Percentiles rank a stretch among this genome's conserved stretches.
Conservation (phyloP, 352 stramenopile species). For the Thraustotheca clavata region DNA sequence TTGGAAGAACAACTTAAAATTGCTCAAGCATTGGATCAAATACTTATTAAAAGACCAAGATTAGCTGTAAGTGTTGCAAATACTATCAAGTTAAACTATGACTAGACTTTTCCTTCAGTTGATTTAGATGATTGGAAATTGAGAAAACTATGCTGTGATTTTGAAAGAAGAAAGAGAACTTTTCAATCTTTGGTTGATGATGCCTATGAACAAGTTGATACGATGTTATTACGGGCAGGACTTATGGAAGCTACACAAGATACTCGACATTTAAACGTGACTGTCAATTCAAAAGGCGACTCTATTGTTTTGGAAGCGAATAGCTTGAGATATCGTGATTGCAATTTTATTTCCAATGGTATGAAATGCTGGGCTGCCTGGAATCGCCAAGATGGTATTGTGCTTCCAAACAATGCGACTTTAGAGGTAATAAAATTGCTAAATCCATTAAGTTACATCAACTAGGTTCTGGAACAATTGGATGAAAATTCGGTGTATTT, state of each 20-base stretch:
- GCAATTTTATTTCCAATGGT: constrained; percentile 9
- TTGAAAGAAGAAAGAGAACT: background rate
- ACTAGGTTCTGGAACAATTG: background rate
- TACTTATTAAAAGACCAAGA: background rate
- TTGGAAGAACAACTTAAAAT: background rate
- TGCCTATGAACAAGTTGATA: background rate
- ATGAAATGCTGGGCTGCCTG: constrained; percentile 1
- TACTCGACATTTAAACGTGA: background rate
- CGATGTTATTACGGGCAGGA: background rate
- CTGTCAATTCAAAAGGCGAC: background rate
- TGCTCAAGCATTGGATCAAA: background rate
- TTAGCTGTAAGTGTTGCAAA: background rate
- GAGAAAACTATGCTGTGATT: background rate
- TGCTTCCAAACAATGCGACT: constrained; percentile 3
- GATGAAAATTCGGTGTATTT: background rate
- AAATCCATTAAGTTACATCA: background rate
- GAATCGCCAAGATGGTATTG: background rate
- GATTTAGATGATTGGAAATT: constrained; percentile 4
- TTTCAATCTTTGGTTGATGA: background rate
- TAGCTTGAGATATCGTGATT: background rate
- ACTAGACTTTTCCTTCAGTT: background rate
- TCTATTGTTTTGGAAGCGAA: background rate
- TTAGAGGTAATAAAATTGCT: background rate
- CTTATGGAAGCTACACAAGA: constrained; percentile 5
- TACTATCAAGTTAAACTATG: background rate